Base-by-base conservation (phyloP, 352 stramenopile species). In the Phytopythium mirpurense region DNA sequence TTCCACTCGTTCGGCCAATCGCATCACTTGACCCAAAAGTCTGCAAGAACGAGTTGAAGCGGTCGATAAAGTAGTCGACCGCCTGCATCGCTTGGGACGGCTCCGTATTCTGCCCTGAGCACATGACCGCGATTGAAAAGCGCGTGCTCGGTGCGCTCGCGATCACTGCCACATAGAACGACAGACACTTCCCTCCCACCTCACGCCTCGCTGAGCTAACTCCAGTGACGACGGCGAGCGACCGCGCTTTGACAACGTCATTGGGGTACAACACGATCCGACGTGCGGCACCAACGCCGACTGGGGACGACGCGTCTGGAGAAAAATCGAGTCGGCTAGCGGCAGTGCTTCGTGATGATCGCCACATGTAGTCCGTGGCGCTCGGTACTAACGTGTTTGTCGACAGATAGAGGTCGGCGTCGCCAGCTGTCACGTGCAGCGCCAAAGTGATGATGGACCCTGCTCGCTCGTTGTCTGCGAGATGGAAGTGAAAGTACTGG, bases 331-430 rank as follows among this genome's bases (percentile, higher is more conserved):
- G 4, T 27, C 37, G 29, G 16, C 24, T 27, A 26, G 18, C 7
- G 54, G 48, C 44, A 46, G 63, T 36, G 19, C 32, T 64, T 54
- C 59, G 63, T 41, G 34, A 50, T 1, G 73, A 78, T 12, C 72
- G 66, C 80, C 80, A 91, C 80, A 81, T 88, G 44, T 78, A 89
- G 40, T 91, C 78, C 0, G 73, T 83, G 11, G 65, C 54, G 44
- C 78, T 87, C 14, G 78, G 80, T 3, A 74, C 76, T 48, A 68
- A 75, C 12, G 80, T 91, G n/a, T 85, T 62, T 0, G 74, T 88
- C 0, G 78, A 89, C 61, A 91, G 55, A 45, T 89, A 88, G 37
- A 84, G 48, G 35, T 88, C 76, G 3, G 74, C 78, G 19, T 87
- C 70, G 23, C 80, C 80, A 9, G 48, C 21, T 1, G 64, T 21